phyloP scores from a whole-genome alignment of 768 basidiomycete genomes.

The Tylopilus rubrobrunneus region DNA sequence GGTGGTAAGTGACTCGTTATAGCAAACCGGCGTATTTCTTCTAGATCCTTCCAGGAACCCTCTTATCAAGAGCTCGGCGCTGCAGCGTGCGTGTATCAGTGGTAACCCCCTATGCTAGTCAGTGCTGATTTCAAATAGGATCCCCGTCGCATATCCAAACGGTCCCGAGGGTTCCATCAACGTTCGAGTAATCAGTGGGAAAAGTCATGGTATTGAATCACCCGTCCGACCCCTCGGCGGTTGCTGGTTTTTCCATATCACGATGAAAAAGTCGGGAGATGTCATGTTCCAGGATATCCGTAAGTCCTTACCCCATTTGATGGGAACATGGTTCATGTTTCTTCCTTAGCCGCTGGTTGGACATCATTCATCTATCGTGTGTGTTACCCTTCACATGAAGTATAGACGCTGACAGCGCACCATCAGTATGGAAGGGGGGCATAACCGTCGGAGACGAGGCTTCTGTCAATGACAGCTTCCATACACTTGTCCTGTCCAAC shows the following conservation, averaged over 20 bases:
- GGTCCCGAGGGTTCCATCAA: constrained; percentile 63
- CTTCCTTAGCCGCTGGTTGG: constrained; percentile 69
- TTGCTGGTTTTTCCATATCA: constrained; percentile 88
- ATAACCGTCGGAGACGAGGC: constrained; percentile 55
- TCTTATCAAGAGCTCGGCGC: constrained; percentile 80
- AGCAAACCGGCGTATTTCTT: background rate
- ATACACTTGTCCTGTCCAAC: constrained; percentile 82
- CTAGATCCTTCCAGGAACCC: constrained; percentile 47
- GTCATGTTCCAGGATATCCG: constrained; percentile 81
- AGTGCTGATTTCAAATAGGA: constrained; percentile 36
- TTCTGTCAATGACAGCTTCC: constrained; percentile 50
- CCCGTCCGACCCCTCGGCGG: constrained; percentile 90
- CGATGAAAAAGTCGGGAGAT: constrained; percentile 55
- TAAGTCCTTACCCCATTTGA: constrained; percentile 32
- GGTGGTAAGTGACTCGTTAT: constrained; percentile 40
- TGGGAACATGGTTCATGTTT: background rate
- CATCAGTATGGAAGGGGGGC: constrained; percentile 44
- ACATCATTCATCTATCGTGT: constrained; percentile 82
- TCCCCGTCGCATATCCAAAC: constrained; percentile 69
- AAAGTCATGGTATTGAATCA: constrained; percentile 79
- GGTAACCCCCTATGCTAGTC: background rate
- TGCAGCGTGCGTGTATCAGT: constrained; percentile 41
- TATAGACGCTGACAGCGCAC: constrained; percentile 1
- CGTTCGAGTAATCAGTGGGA: constrained; percentile 87
- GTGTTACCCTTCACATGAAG: constrained; percentile 19